phyloP scores from a whole-genome alignment of 2,329 filamentous ascomycete species.

The Ophiostoma pallidulum region DNA sequence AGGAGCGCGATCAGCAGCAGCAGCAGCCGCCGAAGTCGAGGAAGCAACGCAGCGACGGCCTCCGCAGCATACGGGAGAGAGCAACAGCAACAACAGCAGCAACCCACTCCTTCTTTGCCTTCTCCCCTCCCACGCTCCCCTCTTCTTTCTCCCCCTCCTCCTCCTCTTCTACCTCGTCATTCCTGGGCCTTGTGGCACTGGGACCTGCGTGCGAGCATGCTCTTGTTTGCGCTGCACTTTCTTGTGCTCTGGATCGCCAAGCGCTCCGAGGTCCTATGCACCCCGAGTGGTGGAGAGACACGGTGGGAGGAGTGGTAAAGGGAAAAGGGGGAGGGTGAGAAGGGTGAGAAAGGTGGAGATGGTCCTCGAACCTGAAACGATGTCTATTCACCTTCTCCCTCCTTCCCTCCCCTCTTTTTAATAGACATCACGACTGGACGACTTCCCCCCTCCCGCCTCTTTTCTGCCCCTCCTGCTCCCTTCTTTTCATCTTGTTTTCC shows the following conservation, averaged over 20 bases:
- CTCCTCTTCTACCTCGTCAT: no score
- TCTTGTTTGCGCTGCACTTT: slow-evolving; percentile 29
- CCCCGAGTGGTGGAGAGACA: slow-evolving; percentile 11
- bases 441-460: neutral
- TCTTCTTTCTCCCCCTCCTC: slow-evolving; percentile 4
- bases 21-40: no score
- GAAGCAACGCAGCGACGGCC: no score
- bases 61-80: no score
- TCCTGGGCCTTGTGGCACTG: no score
- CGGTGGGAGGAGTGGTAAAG: slow-evolving; percentile 19
- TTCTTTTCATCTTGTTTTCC: neutral
- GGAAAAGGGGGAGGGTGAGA: neutral
- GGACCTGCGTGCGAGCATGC: slow-evolving; percentile 26
- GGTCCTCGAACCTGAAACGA: no score
- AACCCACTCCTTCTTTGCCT: no score
- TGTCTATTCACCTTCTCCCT: no score
- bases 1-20: neutral
- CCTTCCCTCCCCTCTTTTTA: neutral
- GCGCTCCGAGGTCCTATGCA: slow-evolving; percentile 26
- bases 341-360: neutral
- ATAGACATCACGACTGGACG: neutral
- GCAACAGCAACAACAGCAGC: no score
- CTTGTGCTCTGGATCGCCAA: slow-evolving; percentile 24
- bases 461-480: neutral
- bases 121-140: no score